phyloP scores from a whole-genome alignment of 768 basidiomycete species.

The Tephrocybe sp. region DNA sequence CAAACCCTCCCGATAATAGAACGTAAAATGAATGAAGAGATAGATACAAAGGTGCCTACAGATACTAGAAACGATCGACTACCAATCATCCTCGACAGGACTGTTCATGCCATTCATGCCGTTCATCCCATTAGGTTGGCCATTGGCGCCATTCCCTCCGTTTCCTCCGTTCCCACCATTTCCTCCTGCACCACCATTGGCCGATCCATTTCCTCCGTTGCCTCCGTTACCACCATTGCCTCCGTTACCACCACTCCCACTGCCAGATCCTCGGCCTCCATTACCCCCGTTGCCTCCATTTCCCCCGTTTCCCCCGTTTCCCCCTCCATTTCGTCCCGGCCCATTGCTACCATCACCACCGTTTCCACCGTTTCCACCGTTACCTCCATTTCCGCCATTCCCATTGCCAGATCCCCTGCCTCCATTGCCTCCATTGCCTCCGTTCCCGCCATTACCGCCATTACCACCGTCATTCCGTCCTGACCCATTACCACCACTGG shows the following conservation, averaged over 20 bases:
- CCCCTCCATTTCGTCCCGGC: no score
- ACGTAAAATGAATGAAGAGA: no score
- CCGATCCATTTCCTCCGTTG: not conserved
- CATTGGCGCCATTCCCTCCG: not conserved
- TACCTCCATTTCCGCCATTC: no score
- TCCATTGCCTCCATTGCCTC: constrained; percentile 2
- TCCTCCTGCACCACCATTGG: not conserved
- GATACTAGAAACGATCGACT: not conserved
- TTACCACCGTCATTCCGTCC: constrained; percentile 4
- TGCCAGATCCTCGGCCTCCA: no score
- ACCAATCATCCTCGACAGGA: not conserved
- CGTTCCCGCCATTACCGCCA: constrained; percentile 1
- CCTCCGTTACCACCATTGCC: constrained; percentile 3
- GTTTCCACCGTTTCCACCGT: not conserved
- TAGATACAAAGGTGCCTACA: no score
- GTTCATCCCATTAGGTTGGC: not conserved
- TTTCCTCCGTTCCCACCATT: not conserved
- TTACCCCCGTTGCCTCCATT: constrained; percentile 3
- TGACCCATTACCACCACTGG: constrained; percentile 1
- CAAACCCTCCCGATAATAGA: no score
- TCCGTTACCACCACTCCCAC: not conserved
- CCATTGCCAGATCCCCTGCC: no score
- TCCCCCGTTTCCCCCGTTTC: not conserved
- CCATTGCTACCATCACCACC: constrained; percentile 5
- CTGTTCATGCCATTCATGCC: not conserved